Evolutionary conservation across 345 rosid species (phyloP), one percentile per base, ranked within the genome.

Genomic region (Citrus glauca): DNA sequence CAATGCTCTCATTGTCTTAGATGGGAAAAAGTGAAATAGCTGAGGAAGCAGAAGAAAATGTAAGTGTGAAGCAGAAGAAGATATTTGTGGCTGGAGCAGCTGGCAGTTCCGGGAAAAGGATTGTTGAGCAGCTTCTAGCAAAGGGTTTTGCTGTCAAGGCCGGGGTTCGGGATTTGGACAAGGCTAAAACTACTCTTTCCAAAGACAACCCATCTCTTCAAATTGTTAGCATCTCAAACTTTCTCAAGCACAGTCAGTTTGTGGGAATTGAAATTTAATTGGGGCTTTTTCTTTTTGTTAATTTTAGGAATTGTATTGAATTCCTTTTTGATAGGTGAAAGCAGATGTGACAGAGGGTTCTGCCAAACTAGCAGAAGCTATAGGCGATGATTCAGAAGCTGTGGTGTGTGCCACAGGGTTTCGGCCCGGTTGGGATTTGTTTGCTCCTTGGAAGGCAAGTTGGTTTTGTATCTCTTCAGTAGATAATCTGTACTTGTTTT

Each of bases 1-100:
- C 10, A 50, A 32, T 16, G 62, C 8, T 24, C 5, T 25, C 20
- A 5, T 4, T 55, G 40, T 56, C 20, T 71, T 76, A 91, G 98
- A 91, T 91, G 97, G 88, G 84, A 70, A 88, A 60, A 24, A 83
- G 84, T 53, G 93, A 87, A 76, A 82, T 86, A 3, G 83, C 83
- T 40, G 87, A 85, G 74, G 87, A 84, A 55, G 81, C 80, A 27
- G 45, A 79, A 14, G 82, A 81, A 75, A 78, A 37, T 2, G 30
- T 69, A 3, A 82, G 59, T 60, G 84, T 33, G 56, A 69, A 69
- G 50, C 82, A 74, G 84, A 89, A 88, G 89, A 95, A 85, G 55
- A 85, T 93, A 14, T 91, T 95, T 76, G 98, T 95, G 40, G 98
- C 97, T 4, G 98, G 98, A 78, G 98, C 98, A 0, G 88, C 97